phyloP scores from a whole-genome alignment of 2,329 filamentous ascomycete genomes.

The Penicillium expansum region DNA sequence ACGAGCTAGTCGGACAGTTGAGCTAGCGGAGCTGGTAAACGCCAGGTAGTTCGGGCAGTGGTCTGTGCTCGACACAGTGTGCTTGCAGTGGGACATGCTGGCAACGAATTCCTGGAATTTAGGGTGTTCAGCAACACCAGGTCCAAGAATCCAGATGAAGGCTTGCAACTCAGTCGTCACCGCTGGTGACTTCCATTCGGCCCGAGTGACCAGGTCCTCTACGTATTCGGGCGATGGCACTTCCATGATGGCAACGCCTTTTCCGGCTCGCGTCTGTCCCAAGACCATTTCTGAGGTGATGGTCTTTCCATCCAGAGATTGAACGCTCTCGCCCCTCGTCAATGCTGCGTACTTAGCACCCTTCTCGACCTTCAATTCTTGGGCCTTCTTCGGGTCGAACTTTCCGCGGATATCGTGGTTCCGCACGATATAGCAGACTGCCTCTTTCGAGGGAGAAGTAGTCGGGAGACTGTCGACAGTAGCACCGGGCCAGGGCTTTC shows the following conservation, averaged over 20 bases:
- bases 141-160: constrained; percentile 80
- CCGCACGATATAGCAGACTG: constrained; percentile 84
- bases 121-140: constrained; percentile 61
- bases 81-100: constrained; percentile 60
- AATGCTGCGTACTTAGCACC: constrained; percentile 61
- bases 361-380: constrained; percentile 60
- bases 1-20: constrained; percentile 66
- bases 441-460: constrained; percentile 63
- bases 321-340: constrained; percentile 61
- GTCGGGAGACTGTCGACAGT: constrained; percentile 63
- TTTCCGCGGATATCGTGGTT: constrained; percentile 74
- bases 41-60: constrained; percentile 72
- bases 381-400: constrained; percentile 68
- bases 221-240: constrained; percentile 70
- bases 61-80: constrained; percentile 75
- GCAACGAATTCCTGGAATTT: constrained; percentile 68
- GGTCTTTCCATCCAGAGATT: constrained; percentile 61
- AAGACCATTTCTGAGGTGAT: constrained; percentile 88
- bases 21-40: constrained; percentile 63
- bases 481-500: constrained; percentile 76
- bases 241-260: constrained; percentile 76
- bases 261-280: constrained; percentile 63
- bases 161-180: constrained; percentile 66
- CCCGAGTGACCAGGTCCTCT: constrained; percentile 63
- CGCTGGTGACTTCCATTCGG: constrained; percentile 66